Evolutionary conservation across 768 basidiomycete genomes (phyloP), one percentile per base, ranked within the genome.

Genomic region (Suillus lakei): DNA sequence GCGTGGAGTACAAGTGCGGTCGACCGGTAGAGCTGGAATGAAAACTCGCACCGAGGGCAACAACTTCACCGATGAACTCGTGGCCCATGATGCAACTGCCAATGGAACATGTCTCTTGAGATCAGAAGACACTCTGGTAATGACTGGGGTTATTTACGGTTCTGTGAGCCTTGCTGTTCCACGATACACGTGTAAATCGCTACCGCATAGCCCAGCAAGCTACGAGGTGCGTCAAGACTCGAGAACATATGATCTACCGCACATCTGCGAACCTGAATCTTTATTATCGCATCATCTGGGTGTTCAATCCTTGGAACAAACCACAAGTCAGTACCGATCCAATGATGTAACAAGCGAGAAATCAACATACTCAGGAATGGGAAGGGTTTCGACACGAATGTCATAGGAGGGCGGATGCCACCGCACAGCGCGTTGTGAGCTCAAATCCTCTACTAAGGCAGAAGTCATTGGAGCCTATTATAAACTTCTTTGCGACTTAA

Each of bases 271-370:
- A 88, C 92, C 76, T 84, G 86, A 61, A 92, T 85, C 80, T 88
- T 91, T 62, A 93, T 84, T 53, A 94, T 91, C 2, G 85, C 92
- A 79, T 93, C 91, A 72, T 93, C 91, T 1, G 89, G 85, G 66
- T 92, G 82, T 64, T 86, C 80, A 55, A 93, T 87, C 64, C 91
- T 91, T 66, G 9, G 41, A 23, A 67, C 21, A 32, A 38, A 62
- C 28, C 34, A 9, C 18, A 58, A 26, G 23, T 21, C 8, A 60
- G 18, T 64, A 32, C 13, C 13, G 58, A 63, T 69, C 5, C 2
- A 7, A 18, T 26, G 15, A 48, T 50, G 18, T 10, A 4, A 38
- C 43, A 30, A 48, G 3, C 41, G 36, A 38, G 46, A 18, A 32
- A n/a, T 48, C 16, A 50, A 81, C 86, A 78, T 66, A 84, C 84